Base-by-base conservation (phyloP, 176 grass and related monocot species). In the Secale cereale region DNA sequence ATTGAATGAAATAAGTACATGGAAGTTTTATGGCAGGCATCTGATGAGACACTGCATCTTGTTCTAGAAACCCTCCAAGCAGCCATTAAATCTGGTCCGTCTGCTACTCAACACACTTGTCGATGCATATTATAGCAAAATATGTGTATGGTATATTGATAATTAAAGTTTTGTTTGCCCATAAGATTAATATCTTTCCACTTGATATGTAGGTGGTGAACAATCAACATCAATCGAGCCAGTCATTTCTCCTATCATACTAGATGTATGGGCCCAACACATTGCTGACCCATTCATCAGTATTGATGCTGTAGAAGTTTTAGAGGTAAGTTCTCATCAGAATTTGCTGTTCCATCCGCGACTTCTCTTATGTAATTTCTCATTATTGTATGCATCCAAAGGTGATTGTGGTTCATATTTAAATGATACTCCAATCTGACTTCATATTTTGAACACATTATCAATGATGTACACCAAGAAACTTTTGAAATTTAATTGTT, bases 41-140 rank as follows among this genome's bases (percentile, higher is more conserved):
- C 96, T 56, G 96, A 98, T 78, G 96, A 95, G 86, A 92, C 96
- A 25, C 75, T 98, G 68, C 93, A 94, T 95, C 96, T 98, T 92
- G 89, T 98, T 71, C 83, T 98, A 64, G 96, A 98, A 92, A 98
- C 96, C 29, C 86, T 98, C 65, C 93, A 95, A 89, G 83, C 91
- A 40, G 86, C 88, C 31, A 79, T 98, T 52, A 94, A 94, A 86
- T 91, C 96, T 83, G 91, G 93, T 98, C 37, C 48, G 81, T 78
- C n/a, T 48, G 23, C 23, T 1, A 48, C 70, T 74, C 70, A 50
- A 46, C 75, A 48, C 48, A 45, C 64, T 87, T 80, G 12, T 74
- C 35, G 60, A 60, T 83, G 11, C 59, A 76, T 83, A 39, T 67
- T 88, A 8, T 71, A 33, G 76, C 32, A 90, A 41, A 84, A 33